Conservation (phyloP, 2,329 filamentous ascomycete genomes). For the Fusarium sarcochroum region DNA sequence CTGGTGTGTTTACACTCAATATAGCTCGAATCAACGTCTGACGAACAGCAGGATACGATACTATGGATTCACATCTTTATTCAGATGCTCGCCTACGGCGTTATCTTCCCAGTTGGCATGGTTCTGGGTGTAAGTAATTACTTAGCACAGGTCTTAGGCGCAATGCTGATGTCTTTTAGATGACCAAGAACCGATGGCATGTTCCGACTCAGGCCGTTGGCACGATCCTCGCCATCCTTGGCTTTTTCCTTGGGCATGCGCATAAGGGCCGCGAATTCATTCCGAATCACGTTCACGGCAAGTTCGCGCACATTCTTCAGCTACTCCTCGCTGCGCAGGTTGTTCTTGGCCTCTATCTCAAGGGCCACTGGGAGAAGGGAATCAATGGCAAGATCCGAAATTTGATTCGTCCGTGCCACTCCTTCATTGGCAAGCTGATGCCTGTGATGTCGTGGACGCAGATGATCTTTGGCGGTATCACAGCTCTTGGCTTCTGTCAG, state of each 20-base stretch:
- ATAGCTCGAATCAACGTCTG: conserved; percentile 44
- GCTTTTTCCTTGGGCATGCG: conserved; percentile 91
- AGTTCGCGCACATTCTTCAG: conserved; percentile 86
- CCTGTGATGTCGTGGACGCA: conserved; percentile 91
- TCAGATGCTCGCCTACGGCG: conserved; percentile 88
- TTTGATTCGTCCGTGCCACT: conserved; percentile 80
- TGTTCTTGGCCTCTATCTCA: conserved; percentile 86
- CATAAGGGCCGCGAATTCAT: conserved; percentile 92
- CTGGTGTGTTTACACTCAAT: conserved; percentile 66
- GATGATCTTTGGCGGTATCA: conserved; percentile 97
- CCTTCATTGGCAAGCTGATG: conserved; percentile 87
- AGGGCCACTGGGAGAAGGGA: conserved; percentile 88
- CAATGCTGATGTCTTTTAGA: conserved; percentile 62
- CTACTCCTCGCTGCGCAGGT: conserved; percentile 83
- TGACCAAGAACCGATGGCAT: conserved; percentile 93
- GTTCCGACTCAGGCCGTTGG: conserved; percentile 87
- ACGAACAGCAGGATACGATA: conserved; percentile 75
- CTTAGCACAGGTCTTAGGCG: background rate
- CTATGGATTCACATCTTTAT: conserved; percentile 96
- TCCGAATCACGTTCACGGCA: conserved; percentile 80
- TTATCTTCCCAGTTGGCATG: conserved; percentile 96
- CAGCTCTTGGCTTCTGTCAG: conserved; percentile 91
- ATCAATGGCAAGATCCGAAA: conserved; percentile 84
- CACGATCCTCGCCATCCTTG: conserved; percentile 81
- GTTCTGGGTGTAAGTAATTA: conserved; percentile 81